A percentile compares a stretch with the other conserved stretches of the same genome.
Conservation (phyloP, 345 rosid genomes). For the Euphorbia tirucalli region DNA sequence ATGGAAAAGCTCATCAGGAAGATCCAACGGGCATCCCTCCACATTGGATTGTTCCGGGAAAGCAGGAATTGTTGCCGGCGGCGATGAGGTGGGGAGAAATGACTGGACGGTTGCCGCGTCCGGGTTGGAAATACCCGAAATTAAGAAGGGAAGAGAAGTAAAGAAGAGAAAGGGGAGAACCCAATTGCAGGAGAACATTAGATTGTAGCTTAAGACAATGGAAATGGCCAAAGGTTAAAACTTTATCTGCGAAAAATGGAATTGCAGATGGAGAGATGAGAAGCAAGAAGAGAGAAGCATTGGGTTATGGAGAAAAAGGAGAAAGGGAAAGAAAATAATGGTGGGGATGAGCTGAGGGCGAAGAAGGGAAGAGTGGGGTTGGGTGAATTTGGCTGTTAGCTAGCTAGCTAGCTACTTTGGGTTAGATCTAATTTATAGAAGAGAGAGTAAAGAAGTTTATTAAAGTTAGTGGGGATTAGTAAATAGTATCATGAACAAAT, state of each 20-base stretch:
- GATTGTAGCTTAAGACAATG: background rate
- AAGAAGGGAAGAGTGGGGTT: conserved; percentile 6
- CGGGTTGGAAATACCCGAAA: conserved; percentile 30
- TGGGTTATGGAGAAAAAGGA: conserved; percentile 5
- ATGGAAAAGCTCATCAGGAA: conserved; percentile 68
- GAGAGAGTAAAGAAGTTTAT: background rate
- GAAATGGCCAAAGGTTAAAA: too few relatives aligned
- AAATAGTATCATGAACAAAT: conserved; percentile 10
- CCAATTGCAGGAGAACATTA: conserved; percentile 16
- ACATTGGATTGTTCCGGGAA: conserved; percentile 82
- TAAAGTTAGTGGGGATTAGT: conserved; percentile 4
- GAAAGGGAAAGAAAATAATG: background rate
- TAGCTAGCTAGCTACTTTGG: background rate
- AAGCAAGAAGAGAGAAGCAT: too few relatives aligned
- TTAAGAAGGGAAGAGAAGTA: conserved; percentile 5
- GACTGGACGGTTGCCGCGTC: conserved; percentile 49
- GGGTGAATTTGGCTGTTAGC: conserved; percentile 16
- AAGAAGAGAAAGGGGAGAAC: conserved; percentile 23
- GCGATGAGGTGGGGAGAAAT: conserved; percentile 42
- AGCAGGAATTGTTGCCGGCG: conserved; percentile 80
- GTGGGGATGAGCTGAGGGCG: background rate
- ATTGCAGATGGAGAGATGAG: too few relatives aligned
- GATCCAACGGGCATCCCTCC: conserved; percentile 64
- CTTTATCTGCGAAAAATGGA: background rate
- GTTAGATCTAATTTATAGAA: background rate